Evolutionary conservation across 352 stramenopile genomes (phyloP).

Genomic region (Globisporangium carolinianum): DNA sequence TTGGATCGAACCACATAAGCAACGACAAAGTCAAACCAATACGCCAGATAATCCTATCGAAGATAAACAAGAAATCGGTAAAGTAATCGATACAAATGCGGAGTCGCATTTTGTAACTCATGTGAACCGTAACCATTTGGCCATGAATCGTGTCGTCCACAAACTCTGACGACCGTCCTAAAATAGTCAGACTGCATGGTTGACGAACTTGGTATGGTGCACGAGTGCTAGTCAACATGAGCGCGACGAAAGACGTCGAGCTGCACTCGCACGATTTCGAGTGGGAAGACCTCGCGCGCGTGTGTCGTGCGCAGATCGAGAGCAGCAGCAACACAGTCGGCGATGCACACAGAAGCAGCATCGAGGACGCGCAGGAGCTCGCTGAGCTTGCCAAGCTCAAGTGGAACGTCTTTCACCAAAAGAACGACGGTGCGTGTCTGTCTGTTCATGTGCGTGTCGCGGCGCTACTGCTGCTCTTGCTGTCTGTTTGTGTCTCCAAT

Average conservation of each 20-base stretch:
- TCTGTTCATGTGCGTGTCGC: neutral
- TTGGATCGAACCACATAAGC: too few species aligned
- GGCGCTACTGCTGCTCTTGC: neutral
- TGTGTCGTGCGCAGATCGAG: constrained; percentile 23
- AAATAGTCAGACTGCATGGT: too few species aligned
- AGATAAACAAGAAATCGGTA: too few species aligned
- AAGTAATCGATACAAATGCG: too few species aligned
- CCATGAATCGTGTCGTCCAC: too few species aligned
- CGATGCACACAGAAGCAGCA: neutral
- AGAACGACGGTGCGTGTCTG: constrained; percentile 51
- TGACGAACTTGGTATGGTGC: too few species aligned
- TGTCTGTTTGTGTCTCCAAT: neutral
- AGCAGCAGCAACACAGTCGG: neutral
- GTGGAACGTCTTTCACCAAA: constrained; percentile 73
- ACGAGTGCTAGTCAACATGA: too few species aligned
- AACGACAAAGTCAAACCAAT: too few species aligned
- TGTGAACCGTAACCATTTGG: too few species aligned
- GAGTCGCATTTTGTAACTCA: too few species aligned
- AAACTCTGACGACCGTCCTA: too few species aligned
- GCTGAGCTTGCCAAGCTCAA: constrained; percentile 49
- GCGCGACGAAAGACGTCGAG: constrained; percentile 31
- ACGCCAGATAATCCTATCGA: too few species aligned
- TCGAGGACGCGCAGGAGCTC: constrained; percentile 21
- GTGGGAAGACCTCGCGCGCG: constrained; percentile 57
- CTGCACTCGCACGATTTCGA: constrained; percentile 75